Evolutionary conservation across 208 protist genomes (phyloP).

Genomic region (Crithidia sp.): DNA sequence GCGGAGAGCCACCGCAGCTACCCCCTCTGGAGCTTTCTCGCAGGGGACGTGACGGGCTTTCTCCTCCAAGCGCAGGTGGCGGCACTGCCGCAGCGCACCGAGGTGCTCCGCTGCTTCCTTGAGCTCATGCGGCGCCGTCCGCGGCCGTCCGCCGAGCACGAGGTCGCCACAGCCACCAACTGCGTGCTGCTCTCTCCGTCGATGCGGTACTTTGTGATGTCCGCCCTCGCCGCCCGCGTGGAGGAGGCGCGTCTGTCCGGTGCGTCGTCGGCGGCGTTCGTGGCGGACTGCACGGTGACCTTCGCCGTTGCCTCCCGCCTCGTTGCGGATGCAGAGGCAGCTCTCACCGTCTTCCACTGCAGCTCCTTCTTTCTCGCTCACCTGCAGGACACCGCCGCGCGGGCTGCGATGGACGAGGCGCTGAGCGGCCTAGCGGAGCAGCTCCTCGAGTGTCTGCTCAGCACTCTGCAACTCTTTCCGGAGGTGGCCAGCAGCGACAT

Average conservation of each 20-base stretch:
- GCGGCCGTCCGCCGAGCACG: conserved; percentile 34
- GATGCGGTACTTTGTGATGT: conserved; percentile 35
- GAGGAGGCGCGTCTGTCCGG: background rate
- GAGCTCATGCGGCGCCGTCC: conserved; percentile 46
- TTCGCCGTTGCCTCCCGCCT: conserved; percentile 43
- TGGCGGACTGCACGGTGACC: conserved; percentile 24
- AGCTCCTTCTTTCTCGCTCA: conserved; percentile 36
- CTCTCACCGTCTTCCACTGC: conserved; percentile 32
- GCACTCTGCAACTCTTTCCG: conserved; percentile 49
- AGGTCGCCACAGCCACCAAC: conserved; percentile 28
- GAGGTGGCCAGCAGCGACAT: conserved; percentile 37
- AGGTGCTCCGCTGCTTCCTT: conserved; percentile 26
- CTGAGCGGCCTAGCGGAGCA: conserved; percentile 31
- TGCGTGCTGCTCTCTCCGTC: conserved; percentile 48
- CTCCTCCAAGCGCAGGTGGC: conserved; percentile 23
- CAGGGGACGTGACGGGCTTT: conserved; percentile 22
- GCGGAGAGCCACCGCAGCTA: conserved; percentile 34
- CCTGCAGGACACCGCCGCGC: conserved; percentile 21
- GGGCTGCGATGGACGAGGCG: background rate
- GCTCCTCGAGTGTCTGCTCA: conserved; percentile 51
- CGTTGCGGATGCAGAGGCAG: conserved; percentile 37
- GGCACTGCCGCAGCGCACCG: conserved; percentile 19
- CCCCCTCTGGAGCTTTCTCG: conserved; percentile 47
- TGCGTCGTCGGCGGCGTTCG: background rate
- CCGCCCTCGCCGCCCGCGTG: conserved; percentile 18